A percentile compares a stretch with the other conserved stretches of the same genome.
Evolutionary conservation across 768 basidiomycete genomes (phyloP).

Genomic region (Suillus subaureus): DNA sequence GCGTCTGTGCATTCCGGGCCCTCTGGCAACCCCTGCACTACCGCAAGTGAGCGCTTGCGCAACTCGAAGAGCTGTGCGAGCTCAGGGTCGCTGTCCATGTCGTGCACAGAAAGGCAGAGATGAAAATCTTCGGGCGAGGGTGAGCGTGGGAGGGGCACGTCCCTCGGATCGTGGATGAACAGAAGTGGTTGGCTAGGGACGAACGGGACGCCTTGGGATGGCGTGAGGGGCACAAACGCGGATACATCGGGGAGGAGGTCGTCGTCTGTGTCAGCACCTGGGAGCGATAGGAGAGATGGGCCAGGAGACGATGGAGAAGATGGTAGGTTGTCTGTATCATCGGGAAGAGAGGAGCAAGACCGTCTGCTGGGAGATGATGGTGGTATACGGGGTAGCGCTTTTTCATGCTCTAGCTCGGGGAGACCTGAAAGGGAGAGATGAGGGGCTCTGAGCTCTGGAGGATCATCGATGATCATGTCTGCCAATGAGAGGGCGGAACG

Average conservation of each 20-base stretch:
- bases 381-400: constrained; percentile 15
- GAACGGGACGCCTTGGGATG: neutral
- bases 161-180: constrained; percentile 45
- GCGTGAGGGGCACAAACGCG: constrained; percentile 2
- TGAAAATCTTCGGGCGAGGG: constrained; percentile 46
- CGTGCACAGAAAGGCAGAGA: constrained; percentile 35
- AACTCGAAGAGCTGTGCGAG: constrained; percentile 43
- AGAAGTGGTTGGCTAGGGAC: constrained; percentile 35
- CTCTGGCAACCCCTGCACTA: constrained; percentile 36
- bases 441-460: constrained; percentile 30
- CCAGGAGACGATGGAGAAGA: constrained; percentile 24
- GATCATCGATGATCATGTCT: constrained; percentile 21
- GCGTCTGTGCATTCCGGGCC: constrained; percentile 34
- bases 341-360: constrained; percentile 30
- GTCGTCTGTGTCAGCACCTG: constrained; percentile 46
- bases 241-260: constrained; percentile 37
- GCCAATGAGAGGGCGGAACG: constrained; percentile 14
- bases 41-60: constrained; percentile 37
- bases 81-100: constrained; percentile 39
- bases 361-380: constrained; percentile 33
- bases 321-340: constrained; percentile 29
- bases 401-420: constrained; percentile 35
- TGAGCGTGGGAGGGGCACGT: constrained; percentile 41
- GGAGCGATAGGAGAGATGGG: constrained; percentile 38
- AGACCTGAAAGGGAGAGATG: constrained; percentile 32